Base-by-base conservation (phyloP, 345 rosid genomes). In the Boechera stricta region DNA sequence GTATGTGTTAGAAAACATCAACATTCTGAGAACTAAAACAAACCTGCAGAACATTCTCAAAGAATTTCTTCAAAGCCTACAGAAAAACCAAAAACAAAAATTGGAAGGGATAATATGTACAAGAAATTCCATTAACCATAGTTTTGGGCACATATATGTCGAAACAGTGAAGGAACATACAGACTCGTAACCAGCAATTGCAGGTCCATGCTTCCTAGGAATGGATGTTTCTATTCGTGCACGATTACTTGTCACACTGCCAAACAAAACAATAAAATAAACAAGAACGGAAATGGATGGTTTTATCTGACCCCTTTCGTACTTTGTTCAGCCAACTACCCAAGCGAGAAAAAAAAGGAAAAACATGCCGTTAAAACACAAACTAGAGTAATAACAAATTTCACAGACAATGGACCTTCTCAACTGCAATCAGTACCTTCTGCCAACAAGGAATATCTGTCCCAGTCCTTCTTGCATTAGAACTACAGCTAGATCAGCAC, bases 141-240 rank as follows among this genome's bases (percentile, higher is more conserved):
- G 45, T 10, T 42, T 38, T 48, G 7, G 33, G 54, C 55, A 33
- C 56, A 45, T 58, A 12, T 10, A 75, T 18, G 51, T 48, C 5
- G n/a, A 52, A 75, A 54, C 2, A 51, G 15, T 49, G 53, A 59
- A 65, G 67, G 63, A 65, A 71, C 83, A 57, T 80, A 80, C 83
- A 75, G 91, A 75, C 75, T 94, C 97, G 83, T 94, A 94, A 79
- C 97, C 98, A 68, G 97, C 98, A 81, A 94, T 85, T 5, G 98
- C 98, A 83, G 98, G 98, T 47, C 98, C 98, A 81, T 90, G 98
- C 83, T 94, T 94, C 81, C 97, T 92, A 82, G 98, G 98, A 81
- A 94, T 94, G 16, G 93, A 86, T 74, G 94, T 89, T 80, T 94
- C 98, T 81, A 92, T 87, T 54, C 91, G 89, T 58, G 94, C 81